phyloP scores from a whole-genome alignment of 352 stramenopile genomes.

The Elongisporangium undulatum region DNA sequence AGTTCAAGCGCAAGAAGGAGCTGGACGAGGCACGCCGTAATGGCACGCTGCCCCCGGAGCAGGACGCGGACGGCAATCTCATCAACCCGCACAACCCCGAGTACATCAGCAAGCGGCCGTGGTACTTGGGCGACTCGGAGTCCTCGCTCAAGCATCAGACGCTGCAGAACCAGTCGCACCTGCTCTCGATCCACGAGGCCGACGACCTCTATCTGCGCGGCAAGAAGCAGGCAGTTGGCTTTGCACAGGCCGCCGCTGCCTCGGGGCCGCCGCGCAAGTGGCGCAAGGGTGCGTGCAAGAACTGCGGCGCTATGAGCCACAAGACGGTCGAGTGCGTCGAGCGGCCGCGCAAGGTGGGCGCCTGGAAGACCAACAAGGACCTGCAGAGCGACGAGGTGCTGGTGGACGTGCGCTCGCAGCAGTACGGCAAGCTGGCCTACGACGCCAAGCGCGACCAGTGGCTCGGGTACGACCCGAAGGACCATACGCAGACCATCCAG shows the following conservation, averaged over 20 bases:
- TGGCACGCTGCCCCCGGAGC: slow-evolving; percentile 79
- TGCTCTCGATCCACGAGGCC: slow-evolving; percentile 88
- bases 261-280: slow-evolving; percentile 52
- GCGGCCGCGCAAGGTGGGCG: slow-evolving; percentile 86
- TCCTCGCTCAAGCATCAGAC: slow-evolving; percentile 95
- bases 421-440: slow-evolving; percentile 94
- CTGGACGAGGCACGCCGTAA: slow-evolving; percentile 89
- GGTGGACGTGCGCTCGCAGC: slow-evolving; percentile 82
- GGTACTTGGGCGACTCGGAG: slow-evolving; percentile 95
- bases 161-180: slow-evolving; percentile 87
- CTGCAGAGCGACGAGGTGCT: slow-evolving; percentile 82
- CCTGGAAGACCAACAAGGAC: slow-evolving; percentile 92
- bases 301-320: slow-evolving; percentile 93
- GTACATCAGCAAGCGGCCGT: slow-evolving; percentile 99
- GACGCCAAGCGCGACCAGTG: slow-evolving; percentile 97
- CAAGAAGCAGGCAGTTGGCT: slow-evolving; percentile 9
- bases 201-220: slow-evolving; percentile 75
- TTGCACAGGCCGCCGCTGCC: not conserved
- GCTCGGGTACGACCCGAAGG: slow-evolving; percentile 91
- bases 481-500: slow-evolving; percentile 73
- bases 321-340: slow-evolving; percentile 92
- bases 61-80: slow-evolving; percentile 92
- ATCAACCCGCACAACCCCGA: slow-evolving; percentile 99
- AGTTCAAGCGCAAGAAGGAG: slow-evolving; percentile 88
- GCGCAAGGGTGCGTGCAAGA: slow-evolving; percentile 91